Evolutionary conservation across 2,329 filamentous ascomycete genomes (phyloP), one percentile per base, ranked within the genome.

Genomic region (Elsinoe arachidis): DNA sequence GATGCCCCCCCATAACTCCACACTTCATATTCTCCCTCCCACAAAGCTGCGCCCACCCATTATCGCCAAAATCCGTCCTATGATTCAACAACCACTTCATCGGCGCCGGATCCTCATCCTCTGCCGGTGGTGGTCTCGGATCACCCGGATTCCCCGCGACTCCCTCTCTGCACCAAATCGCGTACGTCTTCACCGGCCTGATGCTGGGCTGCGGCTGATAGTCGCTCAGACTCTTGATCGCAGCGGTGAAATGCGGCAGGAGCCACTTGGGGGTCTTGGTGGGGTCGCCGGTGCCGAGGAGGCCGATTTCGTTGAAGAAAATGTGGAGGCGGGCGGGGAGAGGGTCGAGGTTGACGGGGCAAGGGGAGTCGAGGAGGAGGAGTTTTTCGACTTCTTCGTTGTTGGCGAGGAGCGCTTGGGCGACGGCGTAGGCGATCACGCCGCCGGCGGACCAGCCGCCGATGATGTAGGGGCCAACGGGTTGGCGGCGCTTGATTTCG

Each of bases 91-190:
- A 73, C 80, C 87, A 90, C 64, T 71, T 78, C 76, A 79, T 79
- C 23, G 76, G 76, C 47, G 74, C 74, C 56, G 76, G 76, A 60
- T 79, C 76, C 68, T 78, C 76, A 60, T 75, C 76, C 67, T 78
- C 68, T 80, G 80, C 66, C 79, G 85, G 71, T 78, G 85, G 64
- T 75, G 85, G 84, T 43, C 81, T 77, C 39, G 84, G 84, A 68
- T 87, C 84, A 51, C 79, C 78, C 5, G 84, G 81, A 57, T 80
- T 74, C 61, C 84, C 80, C 74, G 85, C 88, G 3, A 90, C 84
- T 61, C 86, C 86, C 59, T 90, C 85, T 61, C 83, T 81, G 66
- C 84, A 87, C 83, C 85, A 90, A 63, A 90, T 82, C 38, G 82
- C 76, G 61, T 80, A 81, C 2, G 84, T 81, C 19, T 80, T 78